Conservation (phyloP, 2,329 filamentous ascomycete species). For the Chrysoporthe deuterocubensis region DNA sequence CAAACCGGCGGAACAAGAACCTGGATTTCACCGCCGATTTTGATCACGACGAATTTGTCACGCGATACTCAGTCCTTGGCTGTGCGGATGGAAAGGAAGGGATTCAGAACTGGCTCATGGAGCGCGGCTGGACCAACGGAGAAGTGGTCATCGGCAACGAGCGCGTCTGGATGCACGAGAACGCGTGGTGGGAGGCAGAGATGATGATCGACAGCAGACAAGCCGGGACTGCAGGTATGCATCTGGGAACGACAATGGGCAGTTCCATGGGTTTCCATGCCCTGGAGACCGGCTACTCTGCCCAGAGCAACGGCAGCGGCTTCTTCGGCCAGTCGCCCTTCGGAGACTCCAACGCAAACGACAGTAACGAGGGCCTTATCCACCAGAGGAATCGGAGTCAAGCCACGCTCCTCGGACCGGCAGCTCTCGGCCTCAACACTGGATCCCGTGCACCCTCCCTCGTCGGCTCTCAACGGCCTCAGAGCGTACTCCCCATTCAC, state of each 20-base stretch:
- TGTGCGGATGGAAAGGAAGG: slow-evolving; percentile 91
- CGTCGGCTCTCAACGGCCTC: slow-evolving; percentile 49
- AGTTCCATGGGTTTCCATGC: slow-evolving; percentile 51
- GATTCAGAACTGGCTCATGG: slow-evolving; percentile 90
- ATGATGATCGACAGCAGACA: slow-evolving; percentile 75
- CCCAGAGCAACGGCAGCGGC: slow-evolving; percentile 57
- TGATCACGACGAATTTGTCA: slow-evolving; percentile 87
- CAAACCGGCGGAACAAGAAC: slow-evolving; percentile 86
- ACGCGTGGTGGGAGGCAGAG: slow-evolving; percentile 97
- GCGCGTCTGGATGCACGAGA: slow-evolving; percentile 93
- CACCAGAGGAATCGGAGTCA: slow-evolving; percentile 63
- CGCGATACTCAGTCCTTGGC: slow-evolving; percentile 80
- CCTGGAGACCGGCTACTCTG: slow-evolving; percentile 75
- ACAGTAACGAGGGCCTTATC: slow-evolving; percentile 74
- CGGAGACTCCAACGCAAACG: slow-evolving; percentile 64
- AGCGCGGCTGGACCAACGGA: slow-evolving; percentile 97
- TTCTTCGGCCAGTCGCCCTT: slow-evolving; percentile 69
- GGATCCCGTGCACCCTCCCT: slow-evolving; percentile 59
- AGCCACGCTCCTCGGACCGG: slow-evolving; percentile 50
- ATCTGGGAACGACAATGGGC: slow-evolving; percentile 34
- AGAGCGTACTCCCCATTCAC: slow-evolving; percentile 56
- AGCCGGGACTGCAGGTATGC: slow-evolving; percentile 67
- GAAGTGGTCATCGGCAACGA: slow-evolving; percentile 91
- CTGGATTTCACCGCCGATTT: slow-evolving; percentile 98
- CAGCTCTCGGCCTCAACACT: slow-evolving; percentile 35